These are phyloP conservation scores for Persicaria maculosa DNA, from an alignment of 148 eudicot genomes.

Conservation along the genomic window DNA sequence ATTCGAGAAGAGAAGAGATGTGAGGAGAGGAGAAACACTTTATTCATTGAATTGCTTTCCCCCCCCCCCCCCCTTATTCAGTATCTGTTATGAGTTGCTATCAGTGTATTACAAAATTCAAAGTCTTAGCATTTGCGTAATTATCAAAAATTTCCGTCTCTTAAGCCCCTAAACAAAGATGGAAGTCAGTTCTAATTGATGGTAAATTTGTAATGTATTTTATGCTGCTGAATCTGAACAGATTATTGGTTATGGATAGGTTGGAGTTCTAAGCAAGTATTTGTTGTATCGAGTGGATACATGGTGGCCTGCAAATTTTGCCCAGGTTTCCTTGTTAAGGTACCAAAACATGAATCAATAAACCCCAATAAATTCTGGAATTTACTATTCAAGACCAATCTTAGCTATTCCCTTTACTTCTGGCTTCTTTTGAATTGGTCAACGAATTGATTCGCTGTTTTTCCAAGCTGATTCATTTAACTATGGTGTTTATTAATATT, in stretches of 20 bases:
- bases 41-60: background rate
- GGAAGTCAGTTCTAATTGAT: background rate
- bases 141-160: background rate
- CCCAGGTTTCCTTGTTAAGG: slow-evolving; percentile 98
- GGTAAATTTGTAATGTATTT: background rate
- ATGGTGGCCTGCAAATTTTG: slow-evolving; percentile 99
- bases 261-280: slow-evolving; percentile 84
- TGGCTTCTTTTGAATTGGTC: too few species aligned
- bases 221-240: slow-evolving; percentile 17
- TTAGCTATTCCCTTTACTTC: too few species aligned
- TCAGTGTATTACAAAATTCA: background rate
- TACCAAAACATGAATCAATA: too few species aligned
- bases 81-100: background rate
- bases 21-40: background rate
- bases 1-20: background rate
- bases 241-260: slow-evolving; percentile 98
- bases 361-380: too few species aligned
- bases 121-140: background rate
- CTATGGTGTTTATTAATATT: too few species aligned
- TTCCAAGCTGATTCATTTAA: too few species aligned
- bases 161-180: background rate
- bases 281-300: slow-evolving; percentile 92
- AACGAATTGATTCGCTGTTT: too few species aligned
- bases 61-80: background rate
- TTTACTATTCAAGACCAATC: too few species aligned